Evolutionary conservation across 495 filamentous ascomycete species (phyloP).

Genomic region (Lepraria neglecta): DNA sequence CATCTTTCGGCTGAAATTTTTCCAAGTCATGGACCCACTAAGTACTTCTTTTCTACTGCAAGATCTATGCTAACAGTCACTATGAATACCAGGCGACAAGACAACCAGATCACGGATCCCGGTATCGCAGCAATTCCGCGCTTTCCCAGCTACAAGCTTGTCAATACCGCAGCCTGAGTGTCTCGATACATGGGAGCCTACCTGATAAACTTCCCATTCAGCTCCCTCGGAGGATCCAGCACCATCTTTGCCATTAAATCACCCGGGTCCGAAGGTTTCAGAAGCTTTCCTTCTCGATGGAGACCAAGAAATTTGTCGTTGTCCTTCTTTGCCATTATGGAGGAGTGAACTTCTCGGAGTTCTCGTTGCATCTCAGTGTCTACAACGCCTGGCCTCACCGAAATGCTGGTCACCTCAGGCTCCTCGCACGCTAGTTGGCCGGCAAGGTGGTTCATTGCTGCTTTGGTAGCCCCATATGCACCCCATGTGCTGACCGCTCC

Average conservation of each 20-base stretch:
- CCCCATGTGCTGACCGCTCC: constrained; percentile 68
- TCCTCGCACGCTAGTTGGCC: constrained; percentile 72
- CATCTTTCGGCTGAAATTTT: constrained; percentile 85
- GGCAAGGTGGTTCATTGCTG: constrained; percentile 78
- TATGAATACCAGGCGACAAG: no score
- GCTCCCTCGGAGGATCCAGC: constrained; percentile 51
- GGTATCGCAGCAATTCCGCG: constrained; percentile 18
- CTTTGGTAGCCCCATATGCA: constrained; percentile 78
- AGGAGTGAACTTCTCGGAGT: constrained; percentile 63
- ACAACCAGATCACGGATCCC: background rate
- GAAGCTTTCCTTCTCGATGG: constrained; percentile 59
- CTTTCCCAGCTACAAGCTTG: constrained; percentile 22
- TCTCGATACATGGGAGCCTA: constrained; percentile 41
- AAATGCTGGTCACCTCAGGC: constrained; percentile 62
- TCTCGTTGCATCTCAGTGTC: constrained; percentile 92
- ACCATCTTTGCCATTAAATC: constrained; percentile 77
- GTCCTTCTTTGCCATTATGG: constrained; percentile 57
- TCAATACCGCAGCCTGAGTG: constrained; percentile 22
- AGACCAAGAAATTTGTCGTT: constrained; percentile 63
- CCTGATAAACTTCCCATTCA: constrained; percentile 72
- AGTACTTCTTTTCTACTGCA: background rate
- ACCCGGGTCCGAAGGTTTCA: constrained; percentile 79
- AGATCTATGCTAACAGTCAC: constrained; percentile 30
- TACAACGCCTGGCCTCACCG: constrained; percentile 75
- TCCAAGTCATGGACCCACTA: constrained; percentile 27